A percentile compares a stretch with the other conserved stretches of the same genome.
These are phyloP conservation scores for Fusarium incarnatum DNA, from an alignment of 2,329 filamentous ascomycete species.

Conservation along the genomic window DNA sequence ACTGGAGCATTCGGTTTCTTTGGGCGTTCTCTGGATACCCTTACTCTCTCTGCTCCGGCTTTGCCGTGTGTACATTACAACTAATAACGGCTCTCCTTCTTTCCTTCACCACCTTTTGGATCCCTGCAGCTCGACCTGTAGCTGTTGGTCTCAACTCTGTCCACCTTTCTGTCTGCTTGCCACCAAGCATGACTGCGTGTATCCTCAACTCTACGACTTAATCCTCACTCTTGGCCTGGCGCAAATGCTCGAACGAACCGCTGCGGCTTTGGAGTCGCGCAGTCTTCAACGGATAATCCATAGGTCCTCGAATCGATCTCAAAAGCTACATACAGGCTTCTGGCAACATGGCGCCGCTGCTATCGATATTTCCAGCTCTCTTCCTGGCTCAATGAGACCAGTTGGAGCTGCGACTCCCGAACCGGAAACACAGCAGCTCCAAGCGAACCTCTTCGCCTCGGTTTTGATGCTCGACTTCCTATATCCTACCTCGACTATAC, in stretches of 20 bases:
- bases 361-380: conserved; percentile 60
- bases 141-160: background rate
- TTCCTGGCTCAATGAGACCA: conserved; percentile 52
- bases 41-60: background rate
- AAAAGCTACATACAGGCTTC: conserved; percentile 62
- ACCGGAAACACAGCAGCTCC: conserved; percentile 41
- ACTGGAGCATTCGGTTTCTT: conserved; percentile 4
- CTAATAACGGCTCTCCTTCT: background rate
- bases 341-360: conserved; percentile 66
- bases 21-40: background rate
- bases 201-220: conserved; percentile 27
- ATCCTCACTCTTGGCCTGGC: conserved; percentile 21
- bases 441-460: conserved; percentile 57
- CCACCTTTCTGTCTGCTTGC: conserved; percentile 6
- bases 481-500: conserved; percentile 61
- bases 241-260: conserved; percentile 70
- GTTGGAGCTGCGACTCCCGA: conserved; percentile 38
- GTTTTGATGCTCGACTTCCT: conserved; percentile 67
- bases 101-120: background rate
- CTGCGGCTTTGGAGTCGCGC: conserved; percentile 67
- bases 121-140: background rate
- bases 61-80: background rate
- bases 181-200: conserved; percentile 43
- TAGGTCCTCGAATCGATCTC: conserved; percentile 54
- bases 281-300: conserved; percentile 65